A percentile compares a stretch with the other conserved stretches of the same genome.
Evolutionary conservation across 495 filamentous ascomycete species (phyloP).

Genomic region (Recurvomyces mirabilis): DNA sequence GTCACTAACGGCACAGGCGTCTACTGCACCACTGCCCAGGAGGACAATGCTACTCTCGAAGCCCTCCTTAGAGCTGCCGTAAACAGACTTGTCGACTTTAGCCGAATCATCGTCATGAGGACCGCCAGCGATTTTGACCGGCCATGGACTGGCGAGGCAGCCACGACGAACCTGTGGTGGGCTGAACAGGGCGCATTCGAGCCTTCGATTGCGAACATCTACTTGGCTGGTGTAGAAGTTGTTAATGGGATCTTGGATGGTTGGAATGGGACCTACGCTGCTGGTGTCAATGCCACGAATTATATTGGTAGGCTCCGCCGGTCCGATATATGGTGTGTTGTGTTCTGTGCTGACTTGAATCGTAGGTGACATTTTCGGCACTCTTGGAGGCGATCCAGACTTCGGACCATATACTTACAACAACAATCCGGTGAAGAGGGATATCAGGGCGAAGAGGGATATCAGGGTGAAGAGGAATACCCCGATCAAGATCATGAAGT

Average conservation of each 20-base stretch:
- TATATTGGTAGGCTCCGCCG: constrained; percentile 64
- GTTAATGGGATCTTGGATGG: constrained; percentile 51
- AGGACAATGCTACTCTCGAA: constrained; percentile 64
- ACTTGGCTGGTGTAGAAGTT: constrained; percentile 53
- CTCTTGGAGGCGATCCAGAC: constrained; percentile 7
- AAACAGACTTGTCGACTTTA: constrained; percentile 50
- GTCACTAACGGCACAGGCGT: constrained; percentile 56
- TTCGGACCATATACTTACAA: constrained; percentile 10
- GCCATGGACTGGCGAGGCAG: constrained; percentile 45
- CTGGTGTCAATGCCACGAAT: constrained; percentile 51
- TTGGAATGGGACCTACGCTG: constrained; percentile 49
- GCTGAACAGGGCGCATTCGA: constrained; percentile 48
- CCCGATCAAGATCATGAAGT: constrained; percentile 1
- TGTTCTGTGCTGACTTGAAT: background rate
- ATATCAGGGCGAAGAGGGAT: background rate
- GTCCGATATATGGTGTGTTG: background rate
- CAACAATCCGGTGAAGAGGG: constrained; percentile 6
- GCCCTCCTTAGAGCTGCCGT: constrained; percentile 50
- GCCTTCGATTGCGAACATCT: constrained; percentile 51
- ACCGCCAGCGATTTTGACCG: constrained; percentile 65
- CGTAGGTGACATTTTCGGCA: constrained; percentile 12
- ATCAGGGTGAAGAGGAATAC: background rate
- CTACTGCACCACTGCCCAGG: constrained; percentile 63
- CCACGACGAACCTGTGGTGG: constrained; percentile 46
- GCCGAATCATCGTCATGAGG: constrained; percentile 57